Evolutionary conservation across 768 basidiomycete genomes (phyloP).

Genomic region (Gymnopilus dilepis): DNA sequence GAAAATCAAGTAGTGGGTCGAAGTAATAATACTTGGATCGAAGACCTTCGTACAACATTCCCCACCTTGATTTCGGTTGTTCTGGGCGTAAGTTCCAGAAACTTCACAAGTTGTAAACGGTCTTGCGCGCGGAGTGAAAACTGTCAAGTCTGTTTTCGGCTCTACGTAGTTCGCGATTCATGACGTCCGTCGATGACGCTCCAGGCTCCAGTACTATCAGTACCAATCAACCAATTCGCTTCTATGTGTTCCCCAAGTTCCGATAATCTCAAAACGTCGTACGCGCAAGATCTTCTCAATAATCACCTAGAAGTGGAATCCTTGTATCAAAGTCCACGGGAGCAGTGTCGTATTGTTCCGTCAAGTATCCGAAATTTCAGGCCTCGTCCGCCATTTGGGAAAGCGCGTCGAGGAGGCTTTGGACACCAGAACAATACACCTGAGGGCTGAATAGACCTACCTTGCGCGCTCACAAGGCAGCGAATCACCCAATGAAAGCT

Average conservation of each 20-base stretch:
- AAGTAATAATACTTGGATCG: not conserved
- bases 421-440: not conserved
- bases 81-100: not conserved
- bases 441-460: too few species aligned
- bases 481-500: too few species aligned
- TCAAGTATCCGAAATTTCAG: conserved; percentile 16
- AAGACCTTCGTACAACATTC: not conserved
- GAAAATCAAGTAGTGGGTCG: not conserved
- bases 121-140: conserved; percentile 1
- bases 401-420: not conserved
- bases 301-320: conserved; percentile 9
- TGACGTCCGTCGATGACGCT: not conserved
- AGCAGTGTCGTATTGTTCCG: conserved; percentile 12
- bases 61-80: not conserved
- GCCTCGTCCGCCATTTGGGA: not conserved
- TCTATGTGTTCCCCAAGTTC: conserved; percentile 8
- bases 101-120: not conserved
- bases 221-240: conserved; percentile 14
- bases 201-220: conserved; percentile 13
- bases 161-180: not conserved
- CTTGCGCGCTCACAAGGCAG: too few species aligned
- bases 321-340: not conserved
- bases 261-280: conserved; percentile 7
- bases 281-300: conserved; percentile 3
- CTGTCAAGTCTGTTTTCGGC: conserved; percentile 3